Conservation (phyloP, 257 asterid genomes). For the Orobanche coerulescens region DNA sequence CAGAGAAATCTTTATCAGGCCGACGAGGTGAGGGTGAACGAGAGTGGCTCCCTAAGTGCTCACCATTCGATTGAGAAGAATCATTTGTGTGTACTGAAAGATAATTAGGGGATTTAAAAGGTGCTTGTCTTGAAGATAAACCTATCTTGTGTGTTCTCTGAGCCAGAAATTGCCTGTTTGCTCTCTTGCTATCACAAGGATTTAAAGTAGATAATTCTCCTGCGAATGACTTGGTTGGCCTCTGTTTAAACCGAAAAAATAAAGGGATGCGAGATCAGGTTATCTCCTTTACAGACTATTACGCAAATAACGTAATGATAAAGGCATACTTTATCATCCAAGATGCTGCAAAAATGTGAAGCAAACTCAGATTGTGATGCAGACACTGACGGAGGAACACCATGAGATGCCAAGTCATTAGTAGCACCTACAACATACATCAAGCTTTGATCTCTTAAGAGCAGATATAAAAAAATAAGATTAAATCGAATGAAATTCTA, state of each 20-base stretch:
- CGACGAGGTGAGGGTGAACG: constrained; percentile 26
- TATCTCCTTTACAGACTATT: constrained; percentile 20
- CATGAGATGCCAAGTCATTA: constrained; percentile 26
- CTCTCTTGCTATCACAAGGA: constrained; percentile 25
- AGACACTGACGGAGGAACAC: constrained; percentile 30
- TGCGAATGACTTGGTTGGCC: constrained; percentile 25
- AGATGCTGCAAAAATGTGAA: constrained; percentile 25
- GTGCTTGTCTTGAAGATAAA: constrained; percentile 35
- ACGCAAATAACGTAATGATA: constrained; percentile 22
- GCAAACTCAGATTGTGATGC: constrained; percentile 30
- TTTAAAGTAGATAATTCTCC: constrained; percentile 38
- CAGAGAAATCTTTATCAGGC: constrained; percentile 27
- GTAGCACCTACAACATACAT: constrained; percentile 34
- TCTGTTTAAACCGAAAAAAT: constrained; percentile 33
- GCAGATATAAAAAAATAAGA: constrained; percentile 3
- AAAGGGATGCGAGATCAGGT: constrained; percentile 19
- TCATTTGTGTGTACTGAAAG: constrained; percentile 33
- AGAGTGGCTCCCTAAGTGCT: constrained; percentile 27
- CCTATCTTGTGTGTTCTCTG: constrained; percentile 25
- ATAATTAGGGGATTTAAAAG: constrained; percentile 38
- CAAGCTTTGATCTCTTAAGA: constrained; percentile 16
- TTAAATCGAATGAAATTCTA: background rate
- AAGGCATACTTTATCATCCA: constrained; percentile 41
- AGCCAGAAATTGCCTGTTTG: constrained; percentile 18
- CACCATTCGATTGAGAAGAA: constrained; percentile 24